Conservation (phyloP, 257 asterid genomes). For the Solanum stenotomum region DNA sequence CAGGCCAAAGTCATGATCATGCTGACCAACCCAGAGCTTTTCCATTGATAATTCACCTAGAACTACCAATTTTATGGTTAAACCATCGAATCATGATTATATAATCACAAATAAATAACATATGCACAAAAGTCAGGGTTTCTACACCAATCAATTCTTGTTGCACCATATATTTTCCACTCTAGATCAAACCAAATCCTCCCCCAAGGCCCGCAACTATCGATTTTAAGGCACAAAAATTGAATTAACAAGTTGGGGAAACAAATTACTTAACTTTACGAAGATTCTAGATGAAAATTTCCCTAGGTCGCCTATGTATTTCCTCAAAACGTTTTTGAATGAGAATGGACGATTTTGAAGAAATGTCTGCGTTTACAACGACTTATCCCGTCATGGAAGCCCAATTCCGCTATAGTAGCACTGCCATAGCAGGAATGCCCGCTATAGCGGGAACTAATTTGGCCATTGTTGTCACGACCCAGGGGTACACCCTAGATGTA, state of each 20-base stretch:
- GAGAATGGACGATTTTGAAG: not conserved
- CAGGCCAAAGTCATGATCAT: not conserved
- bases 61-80: too few species aligned
- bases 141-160: not conserved
- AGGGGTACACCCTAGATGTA: too few species aligned
- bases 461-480: too few species aligned
- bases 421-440: too few species aligned
- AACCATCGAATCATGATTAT: too few species aligned
- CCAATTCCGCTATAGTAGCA: too few species aligned
- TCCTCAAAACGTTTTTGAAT: not conserved
- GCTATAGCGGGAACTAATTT: too few species aligned
- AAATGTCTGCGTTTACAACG: too few species aligned
- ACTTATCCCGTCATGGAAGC: not conserved
- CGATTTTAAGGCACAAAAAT: too few species aligned
- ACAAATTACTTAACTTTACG: not conserved
- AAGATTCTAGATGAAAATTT: too few species aligned
- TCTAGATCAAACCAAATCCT: not conserved
- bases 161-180: not conserved
- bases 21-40: not conserved
- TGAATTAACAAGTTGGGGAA: not conserved
- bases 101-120: too few species aligned
- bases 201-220: not conserved
- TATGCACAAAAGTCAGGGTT: too few species aligned
- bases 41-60: not conserved
- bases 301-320: not conserved